Evolutionary conservation across 805 yeast species (phyloP), one percentile per base, ranked within the genome.

Genomic region (Pichia kluyveri): DNA sequence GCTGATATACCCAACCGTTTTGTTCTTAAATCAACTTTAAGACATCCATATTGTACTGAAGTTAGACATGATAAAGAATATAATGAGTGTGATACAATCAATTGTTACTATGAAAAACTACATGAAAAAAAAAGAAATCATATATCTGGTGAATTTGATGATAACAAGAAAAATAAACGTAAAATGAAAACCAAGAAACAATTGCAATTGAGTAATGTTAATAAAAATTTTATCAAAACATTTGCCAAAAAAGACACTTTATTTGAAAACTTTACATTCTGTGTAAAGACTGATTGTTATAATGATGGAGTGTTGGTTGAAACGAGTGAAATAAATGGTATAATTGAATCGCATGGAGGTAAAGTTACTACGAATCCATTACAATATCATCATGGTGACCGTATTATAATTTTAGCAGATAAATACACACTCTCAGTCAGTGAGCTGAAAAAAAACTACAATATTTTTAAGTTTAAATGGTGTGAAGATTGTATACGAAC

Each of bases 401-500:
- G 41, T 40, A 56, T 58, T 32, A 68, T 57, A 45, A 66, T 54
- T 3, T 60, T 77, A 18, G 69, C 76, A 17, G 71, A 67, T 31
- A 68, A 59, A 48, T 47, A 56, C 12, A 73, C 77, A 0, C 51
- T 61, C 4, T 71, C 70, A 44, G 72, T 76, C 3, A 56, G 53
- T 2, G 61, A 62, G 1, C 50, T 76, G n/a, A 54, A 60, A 11
- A 61, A 67, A n/a, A 49, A 61, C 17, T 76, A 72, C 54, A 86
- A 82, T 56, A 69, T 91, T 0, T 59, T 88, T 8, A 71, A 65
- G 45, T 88, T 95, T 0, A 60, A 66, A 31, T 91, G 96, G 96
- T 60, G 87, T 7, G 68, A 79, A 41, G 90, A 86, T 54, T 80
- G 93, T 55, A 65, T 86, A 3, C 57, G 61, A 17, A 60, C 67